Base-by-base conservation (phyloP, 192 early-diverging fungal species). In the Mortierella alpina region DNA sequence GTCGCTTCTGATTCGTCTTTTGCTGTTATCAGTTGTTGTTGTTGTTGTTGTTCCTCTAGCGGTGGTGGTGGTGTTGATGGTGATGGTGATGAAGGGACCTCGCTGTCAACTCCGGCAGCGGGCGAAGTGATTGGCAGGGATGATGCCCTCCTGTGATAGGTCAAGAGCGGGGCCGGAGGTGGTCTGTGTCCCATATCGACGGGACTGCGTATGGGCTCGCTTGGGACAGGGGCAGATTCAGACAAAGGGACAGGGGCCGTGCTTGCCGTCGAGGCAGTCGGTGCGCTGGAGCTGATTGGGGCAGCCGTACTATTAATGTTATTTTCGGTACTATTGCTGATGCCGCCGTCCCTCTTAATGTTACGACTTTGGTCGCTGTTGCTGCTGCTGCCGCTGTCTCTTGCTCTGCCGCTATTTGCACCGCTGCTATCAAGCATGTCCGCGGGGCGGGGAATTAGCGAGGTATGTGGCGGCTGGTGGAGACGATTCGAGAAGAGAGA, bases 81-180 rank as follows among this genome's bases (percentile, higher is more conserved):
- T 10, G 52, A 4, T 4, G 52, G 20, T 17, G 52, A 53, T 17
- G 50, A 31, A 20, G 42, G 41, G n/a, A n/a, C 40, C 18, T n/a
- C n/a, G 44, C 6, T 3, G 9, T 56, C 44, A 20, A n/a, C 12
- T 51, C 46, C 6, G 40, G 46, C 48, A 44, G 71, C 20, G 41
- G 54, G 31, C 20, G 54, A 17, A 55, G 73, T 68, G 45, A 68
- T 46, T 48, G 75, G 75, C 45, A 79, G 50, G 10, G 75, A 79
- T 11, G 69, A 48, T 11, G 75, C 67, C 5, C 75, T 55, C 40
- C 62, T 79, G 75, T 70, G 75, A 79, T 55, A 62, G 63, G 64
- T 31, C 31, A 3, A 31, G 31, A 31, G 31, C 31, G 31, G 31
- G 31, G 31, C 31, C 31, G 31, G 31, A 31, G 31, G 31, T 31